phyloP scores from a whole-genome alignment of 805 yeast genomes.

The Candida ascalaphidarum region DNA sequence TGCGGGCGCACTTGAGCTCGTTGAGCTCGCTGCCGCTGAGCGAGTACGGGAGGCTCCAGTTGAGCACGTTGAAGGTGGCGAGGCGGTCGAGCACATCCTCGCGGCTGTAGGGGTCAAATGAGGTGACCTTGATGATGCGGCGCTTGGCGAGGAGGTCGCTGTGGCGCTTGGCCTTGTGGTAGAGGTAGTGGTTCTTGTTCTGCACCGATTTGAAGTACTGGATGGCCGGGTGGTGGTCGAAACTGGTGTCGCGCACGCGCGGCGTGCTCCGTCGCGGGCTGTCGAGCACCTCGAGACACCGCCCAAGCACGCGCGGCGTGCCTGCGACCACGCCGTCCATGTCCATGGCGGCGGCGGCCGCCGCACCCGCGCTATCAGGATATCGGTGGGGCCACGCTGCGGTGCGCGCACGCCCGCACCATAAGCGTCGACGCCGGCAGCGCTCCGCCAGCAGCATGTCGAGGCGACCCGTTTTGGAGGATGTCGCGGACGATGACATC shows the following conservation, averaged over 20 bases:
- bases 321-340: slow-evolving; percentile 5
- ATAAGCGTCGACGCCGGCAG: too few species aligned
- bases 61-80: slow-evolving; percentile 32
- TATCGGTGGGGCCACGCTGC: too few species aligned
- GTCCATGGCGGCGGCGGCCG: too few species aligned
- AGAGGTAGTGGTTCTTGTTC: slow-evolving; percentile 25
- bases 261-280: slow-evolving; percentile 7
- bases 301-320: slow-evolving; percentile 16
- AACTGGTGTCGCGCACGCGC: slow-evolving; percentile 7
- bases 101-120: slow-evolving; percentile 31
- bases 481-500: slow-evolving; percentile 75
- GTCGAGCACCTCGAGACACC: slow-evolving; percentile 13
- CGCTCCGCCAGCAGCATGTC: slow-evolving; percentile 9
- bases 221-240: slow-evolving; percentile 25
- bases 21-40: slow-evolving; percentile 14
- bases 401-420: too few species aligned
- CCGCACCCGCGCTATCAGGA: too few species aligned
- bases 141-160: not conserved
- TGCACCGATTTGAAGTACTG: slow-evolving; percentile 29
- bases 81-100: slow-evolving; percentile 30
- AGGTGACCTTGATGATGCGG: slow-evolving; percentile 3
- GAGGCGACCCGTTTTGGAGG: slow-evolving; percentile 63
- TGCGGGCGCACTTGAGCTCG: slow-evolving; percentile 40
- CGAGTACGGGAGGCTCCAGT: slow-evolving; percentile 32
- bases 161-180: slow-evolving; percentile 21